phyloP scores from a whole-genome alignment of 116 monocot genomes.

The Cymodocea nodosa region DNA sequence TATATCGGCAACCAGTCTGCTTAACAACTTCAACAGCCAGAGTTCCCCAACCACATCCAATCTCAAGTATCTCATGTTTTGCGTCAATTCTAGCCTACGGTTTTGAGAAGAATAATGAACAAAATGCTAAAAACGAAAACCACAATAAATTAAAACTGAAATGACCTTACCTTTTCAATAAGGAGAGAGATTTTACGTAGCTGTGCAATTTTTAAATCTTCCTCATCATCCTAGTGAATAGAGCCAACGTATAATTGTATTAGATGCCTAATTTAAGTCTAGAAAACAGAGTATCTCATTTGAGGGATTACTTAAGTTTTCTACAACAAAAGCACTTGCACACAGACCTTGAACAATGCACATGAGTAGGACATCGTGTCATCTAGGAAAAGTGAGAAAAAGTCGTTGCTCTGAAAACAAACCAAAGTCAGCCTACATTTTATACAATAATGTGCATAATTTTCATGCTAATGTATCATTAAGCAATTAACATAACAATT shows the following conservation, averaged over 20 bases:
- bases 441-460: no score
- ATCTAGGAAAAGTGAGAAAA: slow-evolving; percentile 88
- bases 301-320: background rate
- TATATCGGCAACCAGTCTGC: slow-evolving; percentile 80
- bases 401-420: slow-evolving; percentile 68
- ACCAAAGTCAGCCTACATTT: background rate
- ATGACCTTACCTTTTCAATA: slow-evolving; percentile 57
- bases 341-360: slow-evolving; percentile 64
- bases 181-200: slow-evolving; percentile 64
- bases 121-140: background rate
- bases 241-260: background rate
- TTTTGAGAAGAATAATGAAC: slow-evolving; percentile 6
- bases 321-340: background rate
- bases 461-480: no score
- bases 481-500: no score
- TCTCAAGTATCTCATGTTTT: slow-evolving; percentile 86
- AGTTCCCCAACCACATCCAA: slow-evolving; percentile 94
- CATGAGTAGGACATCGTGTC: slow-evolving; percentile 94
- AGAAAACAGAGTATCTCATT: background rate
- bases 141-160: background rate
- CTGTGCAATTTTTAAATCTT: slow-evolving; percentile 75
- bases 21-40: slow-evolving; percentile 76
- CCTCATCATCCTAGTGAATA: slow-evolving; percentile 40
- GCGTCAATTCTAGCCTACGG: slow-evolving; percentile 56
- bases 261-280: background rate